Conservation (phyloP, 2,329 filamentous ascomycete species). For the Plenodomus tracheiphilus region DNA sequence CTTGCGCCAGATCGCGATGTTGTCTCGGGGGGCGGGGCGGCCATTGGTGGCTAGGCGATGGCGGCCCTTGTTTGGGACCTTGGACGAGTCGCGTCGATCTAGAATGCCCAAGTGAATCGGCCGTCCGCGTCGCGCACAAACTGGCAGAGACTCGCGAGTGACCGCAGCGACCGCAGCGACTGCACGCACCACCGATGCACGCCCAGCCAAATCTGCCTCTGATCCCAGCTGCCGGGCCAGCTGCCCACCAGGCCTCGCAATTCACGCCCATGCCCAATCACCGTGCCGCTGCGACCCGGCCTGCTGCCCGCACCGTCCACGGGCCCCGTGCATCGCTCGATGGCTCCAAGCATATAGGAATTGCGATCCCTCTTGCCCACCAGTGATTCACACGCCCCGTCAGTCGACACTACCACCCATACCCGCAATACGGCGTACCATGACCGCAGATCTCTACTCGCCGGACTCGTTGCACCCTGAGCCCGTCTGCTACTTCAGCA, state of each 20-base stretch:
- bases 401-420: conserved; percentile 5
- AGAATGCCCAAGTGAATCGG: neutral
- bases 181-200: too few species aligned
- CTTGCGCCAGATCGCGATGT: neutral
- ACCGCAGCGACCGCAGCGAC: too few species aligned
- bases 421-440: conserved; percentile 16
- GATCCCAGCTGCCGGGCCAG: conserved; percentile 5
- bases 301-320: neutral
- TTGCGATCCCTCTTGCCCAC: conserved; percentile 11
- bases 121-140: neutral
- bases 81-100: neutral
- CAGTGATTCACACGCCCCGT: conserved; percentile 12
- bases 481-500: conserved; percentile 40
- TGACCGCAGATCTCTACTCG: conserved; percentile 15
- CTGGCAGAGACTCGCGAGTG: too few species aligned
- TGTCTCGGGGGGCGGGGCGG: neutral
- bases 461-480: conserved; percentile 10
- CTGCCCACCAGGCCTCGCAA: conserved; percentile 4
- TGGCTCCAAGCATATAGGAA: conserved; percentile 17
- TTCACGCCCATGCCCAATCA: conserved; percentile 12
- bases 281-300: neutral
- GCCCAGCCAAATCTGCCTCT: conserved; percentile 3
- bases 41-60: neutral
- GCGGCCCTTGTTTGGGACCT: neutral
- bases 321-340: conserved; percentile 10